phyloP scores from a whole-genome alignment of 2,329 filamentous ascomycete genomes.

The Aspergillus tubingensis region DNA sequence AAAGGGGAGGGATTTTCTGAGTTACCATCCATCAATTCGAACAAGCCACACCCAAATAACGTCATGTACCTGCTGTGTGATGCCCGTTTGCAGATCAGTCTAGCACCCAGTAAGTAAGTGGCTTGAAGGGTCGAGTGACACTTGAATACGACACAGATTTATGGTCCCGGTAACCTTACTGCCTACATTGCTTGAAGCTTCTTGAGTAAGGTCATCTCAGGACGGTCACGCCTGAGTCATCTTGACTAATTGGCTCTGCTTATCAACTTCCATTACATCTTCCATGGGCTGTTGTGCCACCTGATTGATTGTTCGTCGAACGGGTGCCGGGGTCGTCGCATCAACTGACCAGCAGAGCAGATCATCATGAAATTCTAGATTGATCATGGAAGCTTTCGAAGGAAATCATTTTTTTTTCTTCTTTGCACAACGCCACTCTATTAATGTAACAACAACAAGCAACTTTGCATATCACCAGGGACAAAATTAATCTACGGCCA shows the following conservation, averaged over 20 bases:
- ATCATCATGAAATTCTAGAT: conserved; percentile 2
- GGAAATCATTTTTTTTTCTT: not conserved
- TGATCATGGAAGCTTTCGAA: not conserved
- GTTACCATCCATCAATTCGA: not conserved
- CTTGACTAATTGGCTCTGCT: not conserved
- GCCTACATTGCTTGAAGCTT: not conserved
- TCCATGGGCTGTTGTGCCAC: not conserved
- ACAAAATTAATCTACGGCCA: not conserved
- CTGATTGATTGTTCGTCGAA: no score
- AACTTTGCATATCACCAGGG: not conserved
- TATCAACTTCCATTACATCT: not conserved
- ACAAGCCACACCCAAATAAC: conserved; percentile 4
- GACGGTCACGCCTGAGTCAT: not conserved
- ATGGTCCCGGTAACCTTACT: not conserved
- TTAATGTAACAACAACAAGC: not conserved
- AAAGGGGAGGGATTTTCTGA: not conserved
- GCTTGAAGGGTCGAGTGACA: not conserved
- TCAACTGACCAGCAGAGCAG: not conserved
- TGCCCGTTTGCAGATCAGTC: conserved; percentile 3
- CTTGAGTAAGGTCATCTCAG: not conserved
- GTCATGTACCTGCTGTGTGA: not conserved
- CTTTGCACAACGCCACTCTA: not conserved
- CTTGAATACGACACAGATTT: not conserved
- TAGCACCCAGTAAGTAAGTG: not conserved
- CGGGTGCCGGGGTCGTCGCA: not conserved